Evolutionary conservation across 2,329 filamentous ascomycete genomes (phyloP), one percentile per base, ranked within the genome.

Genomic region (Alternaria brassicicola): DNA sequence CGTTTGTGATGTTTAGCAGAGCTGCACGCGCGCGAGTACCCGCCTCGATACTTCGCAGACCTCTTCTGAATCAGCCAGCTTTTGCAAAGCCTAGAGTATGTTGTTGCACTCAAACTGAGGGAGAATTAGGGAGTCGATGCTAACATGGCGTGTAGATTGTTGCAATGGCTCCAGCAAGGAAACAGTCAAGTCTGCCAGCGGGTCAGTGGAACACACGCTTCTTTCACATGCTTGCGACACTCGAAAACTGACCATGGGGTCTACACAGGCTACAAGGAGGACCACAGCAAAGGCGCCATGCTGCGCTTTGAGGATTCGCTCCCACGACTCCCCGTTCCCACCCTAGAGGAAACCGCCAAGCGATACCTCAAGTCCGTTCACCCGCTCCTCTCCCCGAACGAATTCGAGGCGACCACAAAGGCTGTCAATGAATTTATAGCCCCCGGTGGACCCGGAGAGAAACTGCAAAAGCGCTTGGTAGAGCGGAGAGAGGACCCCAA

Each of bases 361-460:
- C 88, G 91, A 64, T 96, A 96, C 78, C 83, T 95, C 70, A 93
- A 92, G 81, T 88, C 88, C 35, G 84, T 96, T 48, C 88, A 90
- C 74, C 89, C 92, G 21, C 82, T 96, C 33, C 84, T 94, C 60
- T 88, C 86, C 39, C 78, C 85, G 35, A 78, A 81, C 68, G 91
- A 95, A 78, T 88, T 88, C 69, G 87, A 89, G 69, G 80, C 82
- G 58, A 93, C 90, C 75, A 89, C 91, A 76, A 90, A 90, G 74
- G 93, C 92, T 30, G 93, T 99, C 33, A 84, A 91, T 61, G 92
- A 93, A 6, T 98, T 99, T 79, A 82, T 97, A 67, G 88, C 89
- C 67, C 92, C 94, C n/a, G 92, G 92, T 56, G 92, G 93, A 36
- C 83, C 89, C 50, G 95, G 94, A 61, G 85, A 89, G 76, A 87